Conservation (phyloP, 495 filamentous ascomycete genomes). For the Patellaria atrata region DNA sequence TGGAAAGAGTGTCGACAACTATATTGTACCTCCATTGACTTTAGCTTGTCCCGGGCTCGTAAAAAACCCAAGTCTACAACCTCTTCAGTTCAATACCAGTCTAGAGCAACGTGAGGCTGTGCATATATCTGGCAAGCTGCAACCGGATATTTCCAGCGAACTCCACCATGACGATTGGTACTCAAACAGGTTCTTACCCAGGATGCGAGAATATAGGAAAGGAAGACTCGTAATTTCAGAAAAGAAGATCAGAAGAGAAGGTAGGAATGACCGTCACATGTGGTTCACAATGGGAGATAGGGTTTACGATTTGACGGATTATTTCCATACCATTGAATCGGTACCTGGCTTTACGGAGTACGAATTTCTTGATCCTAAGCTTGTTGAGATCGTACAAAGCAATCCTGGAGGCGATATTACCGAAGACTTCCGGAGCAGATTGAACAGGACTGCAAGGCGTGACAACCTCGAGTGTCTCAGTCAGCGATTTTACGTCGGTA, state of each 20-base stretch:
- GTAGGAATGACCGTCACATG: slow-evolving; percentile 48
- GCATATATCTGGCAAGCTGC: slow-evolving; percentile 51
- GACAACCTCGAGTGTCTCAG: slow-evolving; percentile 66
- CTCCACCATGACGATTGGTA: slow-evolving; percentile 66
- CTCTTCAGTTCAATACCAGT: slow-evolving; percentile 53
- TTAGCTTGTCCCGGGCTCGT: slow-evolving; percentile 57
- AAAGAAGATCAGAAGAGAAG: slow-evolving; percentile 42
- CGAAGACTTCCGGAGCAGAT: slow-evolving; percentile 38
- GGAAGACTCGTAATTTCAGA: slow-evolving; percentile 61
- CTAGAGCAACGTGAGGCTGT: slow-evolving; percentile 32
- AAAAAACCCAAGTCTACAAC: slow-evolving; percentile 31
- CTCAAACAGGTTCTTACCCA: slow-evolving; percentile 50
- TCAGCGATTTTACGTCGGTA: slow-evolving; percentile 70
- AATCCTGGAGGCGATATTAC: slow-evolving; percentile 71
- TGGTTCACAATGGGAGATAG: slow-evolving; percentile 67
- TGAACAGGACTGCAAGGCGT: slow-evolving; percentile 30
- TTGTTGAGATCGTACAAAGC: slow-evolving; percentile 52
- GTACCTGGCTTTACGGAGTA: slow-evolving; percentile 39
- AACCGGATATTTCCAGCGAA: slow-evolving; percentile 38
- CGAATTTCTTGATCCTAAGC: slow-evolving; percentile 48
- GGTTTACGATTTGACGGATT: slow-evolving; percentile 84
- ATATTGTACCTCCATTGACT: slow-evolving; percentile 70
- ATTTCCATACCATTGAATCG: slow-evolving; percentile 53
- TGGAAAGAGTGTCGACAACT: slow-evolving; percentile 65
- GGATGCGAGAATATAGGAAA: slow-evolving; percentile 73